A percentile compares a stretch with the other conserved stretches of the same genome.
Conservation (phyloP, 768 basidiomycete species). For the Boletus edulis region DNA sequence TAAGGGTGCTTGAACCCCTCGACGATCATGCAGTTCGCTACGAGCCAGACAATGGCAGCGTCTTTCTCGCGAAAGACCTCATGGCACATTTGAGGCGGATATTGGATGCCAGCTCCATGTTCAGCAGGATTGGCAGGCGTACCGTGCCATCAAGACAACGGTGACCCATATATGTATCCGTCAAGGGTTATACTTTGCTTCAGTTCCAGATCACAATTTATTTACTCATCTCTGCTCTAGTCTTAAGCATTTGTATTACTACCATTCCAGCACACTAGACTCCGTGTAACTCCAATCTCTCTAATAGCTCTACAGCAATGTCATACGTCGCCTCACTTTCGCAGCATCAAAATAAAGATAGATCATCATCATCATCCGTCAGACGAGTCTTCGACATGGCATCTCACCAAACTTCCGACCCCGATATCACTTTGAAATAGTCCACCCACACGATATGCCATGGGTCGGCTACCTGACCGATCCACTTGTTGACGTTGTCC, state of each 20-base stretch:
- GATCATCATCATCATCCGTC: background rate
- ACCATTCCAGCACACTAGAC: slow-evolving; percentile 6
- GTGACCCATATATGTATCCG: slow-evolving; percentile 3
- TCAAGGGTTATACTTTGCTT: background rate
- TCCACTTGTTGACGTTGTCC: slow-evolving; percentile 24
- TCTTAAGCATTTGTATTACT: slow-evolving; percentile 18
- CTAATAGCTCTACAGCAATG: background rate
- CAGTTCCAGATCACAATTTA: background rate
- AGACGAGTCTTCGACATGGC: background rate
- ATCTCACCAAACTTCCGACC: slow-evolving; percentile 5
- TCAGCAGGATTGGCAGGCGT: slow-evolving; percentile 10
- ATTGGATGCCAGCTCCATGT: slow-evolving; percentile 23
- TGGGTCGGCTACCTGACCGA: slow-evolving; percentile 21
- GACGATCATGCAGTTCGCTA: slow-evolving; percentile 47
- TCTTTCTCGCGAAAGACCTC: slow-evolving; percentile 53
- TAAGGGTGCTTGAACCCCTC: slow-evolving; percentile 52
- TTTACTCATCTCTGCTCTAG: slow-evolving; percentile 3
- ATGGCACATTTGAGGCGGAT: slow-evolving; percentile 29
- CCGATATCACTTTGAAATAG: slow-evolving; percentile 6
- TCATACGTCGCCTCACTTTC: background rate
- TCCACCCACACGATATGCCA: slow-evolving; percentile 7
- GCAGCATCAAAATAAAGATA: background rate
- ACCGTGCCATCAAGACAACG: slow-evolving; percentile 3
- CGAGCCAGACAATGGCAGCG: slow-evolving; percentile 57
- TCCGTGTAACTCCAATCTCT: background rate